Evolutionary conservation across 2,329 filamentous ascomycete genomes (phyloP).

Genomic region (Exophiala viscosa): DNA sequence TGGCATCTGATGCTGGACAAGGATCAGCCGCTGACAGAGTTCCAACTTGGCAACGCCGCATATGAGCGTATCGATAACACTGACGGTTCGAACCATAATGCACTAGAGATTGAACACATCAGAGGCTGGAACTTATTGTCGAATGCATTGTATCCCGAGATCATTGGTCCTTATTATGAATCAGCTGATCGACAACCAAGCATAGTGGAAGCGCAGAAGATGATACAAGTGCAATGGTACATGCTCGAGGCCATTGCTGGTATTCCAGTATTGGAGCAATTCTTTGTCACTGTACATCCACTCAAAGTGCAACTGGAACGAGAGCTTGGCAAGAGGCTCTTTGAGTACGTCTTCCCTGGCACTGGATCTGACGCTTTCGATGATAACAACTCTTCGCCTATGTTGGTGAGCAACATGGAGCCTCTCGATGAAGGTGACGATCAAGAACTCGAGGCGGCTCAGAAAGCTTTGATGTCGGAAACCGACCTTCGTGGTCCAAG

Average conservation of each 20-base stretch:
- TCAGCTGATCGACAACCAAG: constrained; percentile 48
- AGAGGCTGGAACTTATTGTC: constrained; percentile 85
- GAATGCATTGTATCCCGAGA: constrained; percentile 90
- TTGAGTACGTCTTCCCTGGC: constrained; percentile 96
- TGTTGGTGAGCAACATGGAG: constrained; percentile 53
- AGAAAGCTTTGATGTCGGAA: constrained; percentile 33
- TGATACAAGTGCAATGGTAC: constrained; percentile 94
- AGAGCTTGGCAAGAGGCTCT: constrained; percentile 86
- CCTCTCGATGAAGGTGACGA: constrained; percentile 40
- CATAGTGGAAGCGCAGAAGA: constrained; percentile 50
- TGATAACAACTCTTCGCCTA: constrained; percentile 48
- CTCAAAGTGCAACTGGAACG: constrained; percentile 90
- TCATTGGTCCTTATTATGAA: constrained; percentile 86
- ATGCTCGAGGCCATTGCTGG: constrained; percentile 98
- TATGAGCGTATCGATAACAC: constrained; percentile 96
- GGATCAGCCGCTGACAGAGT: constrained; percentile 82
- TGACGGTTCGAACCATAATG: constrained; percentile 92
- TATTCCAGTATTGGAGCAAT: constrained; percentile 94
- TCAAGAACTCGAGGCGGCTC: constrained; percentile 48
- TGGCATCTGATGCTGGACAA: constrained; percentile 92
- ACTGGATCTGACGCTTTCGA: constrained; percentile 57
- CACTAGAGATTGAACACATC: constrained; percentile 82
- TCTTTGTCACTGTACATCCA: constrained; percentile 89
- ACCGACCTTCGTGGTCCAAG: constrained; percentile 25
- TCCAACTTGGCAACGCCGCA: constrained; percentile 84